These are phyloP conservation scores for Xylaria multiplex DNA, from an alignment of 2,329 filamentous ascomycete species.

Conservation along the genomic window DNA sequence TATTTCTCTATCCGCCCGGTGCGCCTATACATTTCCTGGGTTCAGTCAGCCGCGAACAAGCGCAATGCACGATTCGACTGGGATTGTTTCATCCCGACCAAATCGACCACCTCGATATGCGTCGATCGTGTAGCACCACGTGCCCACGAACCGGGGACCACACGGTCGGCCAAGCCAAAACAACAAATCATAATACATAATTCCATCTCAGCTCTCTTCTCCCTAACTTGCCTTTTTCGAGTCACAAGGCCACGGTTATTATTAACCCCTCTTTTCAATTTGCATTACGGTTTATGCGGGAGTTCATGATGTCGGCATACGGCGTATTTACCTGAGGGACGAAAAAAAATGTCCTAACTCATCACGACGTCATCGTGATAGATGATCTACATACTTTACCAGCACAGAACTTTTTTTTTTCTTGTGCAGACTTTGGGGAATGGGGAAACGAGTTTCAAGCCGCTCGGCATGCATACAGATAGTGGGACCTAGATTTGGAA, in stretches of 20 bases:
- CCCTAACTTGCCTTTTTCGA: neutral
- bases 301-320: slow-evolving; percentile 1
- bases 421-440: slow-evolving; percentile 14
- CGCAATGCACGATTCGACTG: slow-evolving; percentile 31
- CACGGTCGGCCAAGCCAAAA: slow-evolving; percentile 14
- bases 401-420: slow-evolving; percentile 2
- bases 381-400: slow-evolving; percentile 19
- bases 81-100: slow-evolving; percentile 24
- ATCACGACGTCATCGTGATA: slow-evolving; percentile 19
- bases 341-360: neutral
- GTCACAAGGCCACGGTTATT: slow-evolving; percentile 16
- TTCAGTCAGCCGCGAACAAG: slow-evolving; percentile 11
- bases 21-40: slow-evolving; percentile 20
- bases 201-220: slow-evolving; percentile 22
- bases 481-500: slow-evolving; percentile 21
- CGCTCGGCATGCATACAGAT: slow-evolving; percentile 24
- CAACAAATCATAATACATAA: slow-evolving; percentile 21
- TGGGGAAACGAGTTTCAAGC: slow-evolving; percentile 19
- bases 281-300: slow-evolving; percentile 21
- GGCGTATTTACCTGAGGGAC: neutral
- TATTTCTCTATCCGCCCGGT: slow-evolving; percentile 5
- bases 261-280: neutral
- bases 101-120: slow-evolving; percentile 21
- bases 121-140: slow-evolving; percentile 32
- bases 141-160: slow-evolving; percentile 26